Evolutionary conservation across 768 basidiomycete genomes (phyloP).

Genomic region (Asterophora lycoperdoides): DNA sequence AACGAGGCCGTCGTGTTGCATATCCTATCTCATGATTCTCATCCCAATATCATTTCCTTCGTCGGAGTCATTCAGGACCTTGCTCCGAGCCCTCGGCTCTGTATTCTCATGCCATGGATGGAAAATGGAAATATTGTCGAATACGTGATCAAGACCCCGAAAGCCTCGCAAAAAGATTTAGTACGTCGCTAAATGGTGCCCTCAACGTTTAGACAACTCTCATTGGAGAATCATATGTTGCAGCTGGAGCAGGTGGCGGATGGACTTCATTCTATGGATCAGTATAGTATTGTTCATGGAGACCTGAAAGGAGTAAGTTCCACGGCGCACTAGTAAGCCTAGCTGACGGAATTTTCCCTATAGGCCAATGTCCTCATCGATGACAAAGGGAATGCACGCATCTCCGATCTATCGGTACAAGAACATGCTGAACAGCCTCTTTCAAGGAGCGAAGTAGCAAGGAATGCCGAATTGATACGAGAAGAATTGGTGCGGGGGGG

Average conservation of each 20-base stretch:
- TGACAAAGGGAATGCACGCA: constrained; percentile 8
- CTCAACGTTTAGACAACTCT: background rate
- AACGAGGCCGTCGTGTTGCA: constrained; percentile 21
- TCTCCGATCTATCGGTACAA: constrained; percentile 11
- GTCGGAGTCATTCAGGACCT: constrained; percentile 18
- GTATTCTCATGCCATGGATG: constrained; percentile 29
- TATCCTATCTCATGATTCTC: constrained; percentile 15
- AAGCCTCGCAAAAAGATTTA: constrained; percentile 11
- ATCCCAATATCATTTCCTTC: constrained; percentile 22
- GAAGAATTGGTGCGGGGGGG: constrained; percentile 2
- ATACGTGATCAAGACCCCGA: constrained; percentile 9
- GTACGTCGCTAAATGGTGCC: background rate
- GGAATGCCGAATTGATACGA: background rate
- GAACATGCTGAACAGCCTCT: background rate
- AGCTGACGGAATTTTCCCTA: too few species aligned
- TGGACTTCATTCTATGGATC: constrained; percentile 24
- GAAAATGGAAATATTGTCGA: constrained; percentile 21
- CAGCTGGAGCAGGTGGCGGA: constrained; percentile 26
- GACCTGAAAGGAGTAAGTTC: constrained; percentile 36
- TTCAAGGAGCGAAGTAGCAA: background rate
- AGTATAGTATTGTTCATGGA: constrained; percentile 31
- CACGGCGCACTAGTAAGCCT: background rate
- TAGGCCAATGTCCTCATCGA: constrained; percentile 15
- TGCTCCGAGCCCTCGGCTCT: constrained; percentile 3
- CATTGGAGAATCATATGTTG: background rate